A percentile compares a stretch with the other conserved stretches of the same genome.
Conservation (phyloP, 2,329 filamentous ascomycete genomes). For the Reticulascus tulasneorum region DNA sequence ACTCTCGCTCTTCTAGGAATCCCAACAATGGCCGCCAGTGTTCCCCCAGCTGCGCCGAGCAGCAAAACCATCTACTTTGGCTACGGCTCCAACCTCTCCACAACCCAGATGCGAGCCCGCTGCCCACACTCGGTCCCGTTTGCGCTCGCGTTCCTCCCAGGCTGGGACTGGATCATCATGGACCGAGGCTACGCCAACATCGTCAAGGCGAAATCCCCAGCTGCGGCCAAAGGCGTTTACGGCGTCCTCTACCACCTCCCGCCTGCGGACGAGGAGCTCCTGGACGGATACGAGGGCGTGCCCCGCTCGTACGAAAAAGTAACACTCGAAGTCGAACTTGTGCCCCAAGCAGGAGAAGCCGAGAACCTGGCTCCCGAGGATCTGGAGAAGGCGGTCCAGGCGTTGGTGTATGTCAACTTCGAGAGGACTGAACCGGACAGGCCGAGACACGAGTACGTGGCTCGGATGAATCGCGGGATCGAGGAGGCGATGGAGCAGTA, state of each 20-base stretch:
- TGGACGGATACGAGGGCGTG: constrained; percentile 61
- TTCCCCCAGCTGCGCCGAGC: no score
- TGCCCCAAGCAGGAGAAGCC: no score
- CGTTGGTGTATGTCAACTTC: constrained; percentile 59
- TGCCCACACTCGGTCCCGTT: constrained; percentile 55
- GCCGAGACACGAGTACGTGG: constrained; percentile 56
- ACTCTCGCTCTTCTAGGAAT: no score
- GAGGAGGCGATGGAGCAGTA: constrained; percentile 49
- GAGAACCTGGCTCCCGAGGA: no score
- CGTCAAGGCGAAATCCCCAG: constrained; percentile 27
- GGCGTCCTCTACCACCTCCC: constrained; percentile 54
- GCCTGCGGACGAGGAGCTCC: constrained; percentile 41
- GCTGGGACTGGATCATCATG: constrained; percentile 65
- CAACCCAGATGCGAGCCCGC: constrained; percentile 58
- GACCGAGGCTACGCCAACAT: constrained; percentile 65
- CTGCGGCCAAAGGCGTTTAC: constrained; percentile 39
- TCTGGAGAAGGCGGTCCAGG: constrained; percentile 13
- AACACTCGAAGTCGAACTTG: constrained; percentile 35
- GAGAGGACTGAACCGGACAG: constrained; percentile 29
- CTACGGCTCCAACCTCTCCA: constrained; percentile 68
- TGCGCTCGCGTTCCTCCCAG: constrained; percentile 52
- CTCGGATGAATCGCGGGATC: constrained; percentile 61
- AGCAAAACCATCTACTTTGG: constrained; percentile 73
- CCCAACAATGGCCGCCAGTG: no score
- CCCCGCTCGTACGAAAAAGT: constrained; percentile 58